Percentiles rank a stretch among this genome's conserved stretches.
Evolutionary conservation across 2,329 filamentous ascomycete genomes (phyloP).

Genomic region (Colletotrichum gigasporum): DNA sequence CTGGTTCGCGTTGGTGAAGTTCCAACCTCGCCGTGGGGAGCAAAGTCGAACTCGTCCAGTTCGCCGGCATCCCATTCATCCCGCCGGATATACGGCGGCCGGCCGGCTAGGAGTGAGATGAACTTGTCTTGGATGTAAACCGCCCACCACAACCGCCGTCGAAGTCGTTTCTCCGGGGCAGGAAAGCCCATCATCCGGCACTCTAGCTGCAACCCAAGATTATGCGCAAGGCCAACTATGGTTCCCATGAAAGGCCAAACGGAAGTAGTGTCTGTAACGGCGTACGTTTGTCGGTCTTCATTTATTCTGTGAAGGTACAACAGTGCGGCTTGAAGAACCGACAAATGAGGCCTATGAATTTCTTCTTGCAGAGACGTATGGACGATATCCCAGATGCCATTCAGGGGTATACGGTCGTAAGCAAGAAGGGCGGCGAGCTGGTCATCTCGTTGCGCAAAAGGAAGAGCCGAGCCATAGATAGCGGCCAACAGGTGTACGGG

Average conservation of each 20-base stretch:
- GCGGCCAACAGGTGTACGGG: background rate
- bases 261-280: slow-evolving; percentile 42
- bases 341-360: background rate
- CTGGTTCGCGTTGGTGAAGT: background rate
- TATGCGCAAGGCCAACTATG: slow-evolving; percentile 43
- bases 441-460: background rate
- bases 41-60: background rate
- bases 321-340: background rate
- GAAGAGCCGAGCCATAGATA: background rate
- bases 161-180: slow-evolving; percentile 46
- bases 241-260: slow-evolving; percentile 48
- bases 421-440: background rate
- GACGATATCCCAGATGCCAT: background rate
- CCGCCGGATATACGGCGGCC: slow-evolving; percentile 44
- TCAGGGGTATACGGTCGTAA: background rate
- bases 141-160: slow-evolving; percentile 50
- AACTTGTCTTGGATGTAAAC: slow-evolving; percentile 50
- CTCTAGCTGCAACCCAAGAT: slow-evolving; percentile 47
- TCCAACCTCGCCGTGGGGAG: background rate
- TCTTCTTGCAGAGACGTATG: background rate
- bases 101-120: slow-evolving; percentile 44
- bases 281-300: background rate
- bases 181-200: slow-evolving; percentile 48
- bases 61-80: slow-evolving; percentile 40
- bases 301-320: background rate